Base-by-base conservation (phyloP, 176 grass and related monocot species). In the Tuctoria greenei region DNA sequence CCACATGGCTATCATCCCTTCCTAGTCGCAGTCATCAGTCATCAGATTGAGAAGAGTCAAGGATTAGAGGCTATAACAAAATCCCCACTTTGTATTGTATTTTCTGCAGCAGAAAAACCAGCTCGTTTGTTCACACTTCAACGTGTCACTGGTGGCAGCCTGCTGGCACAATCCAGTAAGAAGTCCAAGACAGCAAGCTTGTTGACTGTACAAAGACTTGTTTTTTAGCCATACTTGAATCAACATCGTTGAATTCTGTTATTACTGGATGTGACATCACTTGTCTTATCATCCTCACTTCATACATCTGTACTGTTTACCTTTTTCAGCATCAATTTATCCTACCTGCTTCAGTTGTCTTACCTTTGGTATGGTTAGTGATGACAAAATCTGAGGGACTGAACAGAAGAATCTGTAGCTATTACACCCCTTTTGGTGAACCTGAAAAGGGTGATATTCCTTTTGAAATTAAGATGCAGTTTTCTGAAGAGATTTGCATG, bases 21-120 rank as follows among this genome's bases (percentile, higher is more conserved):
- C 23, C 24, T 4, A 64, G 54, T 43, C 51, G 18, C 43, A 36
- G 24, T 67, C 42, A 68, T 43, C 52, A 24, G n/a, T n/a, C n/a
- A n/a, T n/a, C 25, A 40, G 67, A 35, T 41, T 68, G 60, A 68
- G 36, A 34, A 17, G 43, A 44, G 69, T 85, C 83, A 61, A 60
- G n/a, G 6, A 58, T 24, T 52, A 41, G 47, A 64, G 26, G 51
- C 35, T 51, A 39, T 28, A 45, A 47, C 1, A 17, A 55, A 66
- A 25, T 31, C 44, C 8, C 65, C 20, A 51, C n/a, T 34, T 68
- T 14, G 16, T 64, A 28, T 38, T 83, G 64, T 66, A 39, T 47
- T 67, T 74, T 66, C 18, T 52, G 26, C 0, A 38, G 20, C 2
- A 26, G 38, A 28, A 17, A 36, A 4, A 58, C 0, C 10, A 28